Evolutionary conservation across 169 alveolate species (phyloP).

Genomic region (Ichthyophthirius multifiliis): DNA sequence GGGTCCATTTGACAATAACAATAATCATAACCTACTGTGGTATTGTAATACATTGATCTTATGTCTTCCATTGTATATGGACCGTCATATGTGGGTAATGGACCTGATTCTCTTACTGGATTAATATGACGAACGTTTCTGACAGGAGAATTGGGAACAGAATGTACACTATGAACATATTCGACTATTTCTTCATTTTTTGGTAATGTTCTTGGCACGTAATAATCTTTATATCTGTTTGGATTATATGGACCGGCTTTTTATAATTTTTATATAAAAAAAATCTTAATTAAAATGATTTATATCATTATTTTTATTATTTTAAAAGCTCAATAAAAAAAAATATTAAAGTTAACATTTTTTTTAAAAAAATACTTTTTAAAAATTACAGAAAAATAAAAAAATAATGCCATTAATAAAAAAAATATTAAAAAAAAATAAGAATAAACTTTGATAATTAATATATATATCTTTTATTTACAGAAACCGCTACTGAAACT

Average conservation of each 20-base stretch:
- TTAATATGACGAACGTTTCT: slow-evolving; percentile 77
- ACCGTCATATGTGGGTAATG: slow-evolving; percentile 80
- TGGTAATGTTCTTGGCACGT: slow-evolving; percentile 23
- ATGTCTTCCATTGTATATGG: slow-evolving; percentile 82
- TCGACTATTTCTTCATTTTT: slow-evolving; percentile 72
- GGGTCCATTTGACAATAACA: slow-evolving; percentile 59
- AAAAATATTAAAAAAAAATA: no score
- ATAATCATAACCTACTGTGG: slow-evolving; percentile 50
- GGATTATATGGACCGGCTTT: slow-evolving; percentile 58
- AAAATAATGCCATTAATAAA: no score
- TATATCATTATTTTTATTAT: no score
- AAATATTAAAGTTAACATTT: no score
- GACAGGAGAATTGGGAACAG: slow-evolving; percentile 55
- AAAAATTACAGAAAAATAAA: no score
- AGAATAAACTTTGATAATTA: no score
- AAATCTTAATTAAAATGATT: no score
- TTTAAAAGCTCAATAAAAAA: no score
- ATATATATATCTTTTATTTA: no score
- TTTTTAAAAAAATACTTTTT: no score
- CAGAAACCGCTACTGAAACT: no score
- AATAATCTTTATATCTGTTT: slow-evolving; percentile 63
- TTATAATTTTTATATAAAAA: slow-evolving; percentile 21
- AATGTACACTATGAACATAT: slow-evolving; percentile 50
- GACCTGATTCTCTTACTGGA: slow-evolving; percentile 82
- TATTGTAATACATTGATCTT: slow-evolving; percentile 45